phyloP scores from a whole-genome alignment of 2,329 filamentous ascomycete species.

The Diplodia corticola region DNA sequence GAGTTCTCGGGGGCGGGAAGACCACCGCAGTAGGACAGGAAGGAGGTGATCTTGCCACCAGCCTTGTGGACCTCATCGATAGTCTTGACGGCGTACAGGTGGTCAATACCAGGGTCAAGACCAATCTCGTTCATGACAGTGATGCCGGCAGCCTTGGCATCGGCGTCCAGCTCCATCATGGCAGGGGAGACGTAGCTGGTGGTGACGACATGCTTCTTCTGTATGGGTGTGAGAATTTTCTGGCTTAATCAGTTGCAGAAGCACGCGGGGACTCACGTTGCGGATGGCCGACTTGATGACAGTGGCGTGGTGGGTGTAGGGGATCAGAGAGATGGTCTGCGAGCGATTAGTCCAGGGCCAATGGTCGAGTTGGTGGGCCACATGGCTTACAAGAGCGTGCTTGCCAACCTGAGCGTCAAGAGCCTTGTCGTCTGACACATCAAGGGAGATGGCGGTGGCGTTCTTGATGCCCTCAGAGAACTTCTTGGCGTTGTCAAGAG shows the following conservation, averaged over 20 bases:
- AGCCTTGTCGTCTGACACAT: slow-evolving; percentile 73
- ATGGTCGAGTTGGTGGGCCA: not conserved
- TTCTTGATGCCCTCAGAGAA: slow-evolving; percentile 70
- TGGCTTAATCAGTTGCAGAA: not conserved
- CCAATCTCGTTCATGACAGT: slow-evolving; percentile 98
- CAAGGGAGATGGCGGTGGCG: slow-evolving; percentile 75
- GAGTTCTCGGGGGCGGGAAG: slow-evolving; percentile 68
- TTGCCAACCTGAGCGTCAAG: slow-evolving; percentile 80
- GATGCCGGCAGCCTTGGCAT: slow-evolving; percentile 86
- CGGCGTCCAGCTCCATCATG: slow-evolving; percentile 83
- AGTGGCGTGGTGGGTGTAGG: slow-evolving; percentile 83
- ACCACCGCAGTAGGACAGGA: slow-evolving; percentile 84
- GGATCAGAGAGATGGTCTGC: slow-evolving; percentile 65
- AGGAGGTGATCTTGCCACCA: slow-evolving; percentile 81
- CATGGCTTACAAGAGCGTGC: slow-evolving; percentile 64
- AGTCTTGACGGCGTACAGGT: slow-evolving; percentile 80
- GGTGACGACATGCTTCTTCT: slow-evolving; percentile 93
- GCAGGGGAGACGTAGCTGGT: slow-evolving; percentile 90
- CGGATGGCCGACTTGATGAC: slow-evolving; percentile 94
- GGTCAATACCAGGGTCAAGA: slow-evolving; percentile 70
- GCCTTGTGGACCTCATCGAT: slow-evolving; percentile 84
- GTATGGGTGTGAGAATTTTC: not conserved
- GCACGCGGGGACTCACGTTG: slow-evolving; percentile 40
- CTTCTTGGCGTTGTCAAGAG: slow-evolving; percentile 72
- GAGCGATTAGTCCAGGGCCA: slow-evolving; percentile 35